Evolutionary conservation across 2,329 filamentous ascomycete genomes (phyloP).

Genomic region (Colletotrichum navitas): DNA sequence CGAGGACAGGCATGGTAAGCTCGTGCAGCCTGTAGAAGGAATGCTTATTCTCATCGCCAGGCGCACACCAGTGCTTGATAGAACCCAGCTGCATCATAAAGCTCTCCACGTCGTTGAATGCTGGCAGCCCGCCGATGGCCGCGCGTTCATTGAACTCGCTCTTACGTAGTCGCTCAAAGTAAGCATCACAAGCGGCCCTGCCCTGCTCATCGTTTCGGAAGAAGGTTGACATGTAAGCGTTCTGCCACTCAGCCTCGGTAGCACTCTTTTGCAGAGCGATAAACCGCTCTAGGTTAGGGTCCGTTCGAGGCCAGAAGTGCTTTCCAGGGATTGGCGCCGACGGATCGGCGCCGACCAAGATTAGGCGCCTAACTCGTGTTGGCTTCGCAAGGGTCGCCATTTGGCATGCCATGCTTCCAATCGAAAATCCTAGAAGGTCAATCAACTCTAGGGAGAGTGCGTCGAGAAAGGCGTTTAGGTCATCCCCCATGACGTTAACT

Average conservation of each 20-base stretch:
- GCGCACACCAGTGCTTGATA: conserved; percentile 28
- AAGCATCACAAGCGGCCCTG: conserved; percentile 2
- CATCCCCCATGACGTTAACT: conserved; percentile 28
- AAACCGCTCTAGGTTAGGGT: conserved; percentile 29
- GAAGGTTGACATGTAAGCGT: conserved; percentile 21
- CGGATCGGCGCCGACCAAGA: conserved; percentile 14
- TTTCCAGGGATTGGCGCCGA: conserved; percentile 19
- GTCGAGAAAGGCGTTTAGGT: conserved; percentile 30
- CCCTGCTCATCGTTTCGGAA: conserved; percentile 29
- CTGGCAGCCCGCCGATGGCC: background rate
- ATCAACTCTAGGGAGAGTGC: conserved; percentile 18
- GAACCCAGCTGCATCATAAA: conserved; percentile 19
- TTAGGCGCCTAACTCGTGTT: conserved; percentile 14
- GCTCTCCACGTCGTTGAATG: conserved; percentile 31
- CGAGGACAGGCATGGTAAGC: conserved; percentile 28
- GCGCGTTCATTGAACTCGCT: conserved; percentile 32
- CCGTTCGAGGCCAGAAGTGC: conserved; percentile 28
- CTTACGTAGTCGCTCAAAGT: conserved; percentile 20
- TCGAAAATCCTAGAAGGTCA: conserved; percentile 30
- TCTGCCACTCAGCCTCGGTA: conserved; percentile 21
- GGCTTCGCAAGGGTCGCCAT: conserved; percentile 21
- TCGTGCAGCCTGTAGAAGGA: conserved; percentile 25
- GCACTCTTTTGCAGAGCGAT: conserved; percentile 18
- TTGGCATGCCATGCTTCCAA: conserved; percentile 29
- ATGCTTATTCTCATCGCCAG: conserved; percentile 15